Evolutionary conservation across 306 rosid species (phyloP).

Genomic region (Lablab purpureus): DNA sequence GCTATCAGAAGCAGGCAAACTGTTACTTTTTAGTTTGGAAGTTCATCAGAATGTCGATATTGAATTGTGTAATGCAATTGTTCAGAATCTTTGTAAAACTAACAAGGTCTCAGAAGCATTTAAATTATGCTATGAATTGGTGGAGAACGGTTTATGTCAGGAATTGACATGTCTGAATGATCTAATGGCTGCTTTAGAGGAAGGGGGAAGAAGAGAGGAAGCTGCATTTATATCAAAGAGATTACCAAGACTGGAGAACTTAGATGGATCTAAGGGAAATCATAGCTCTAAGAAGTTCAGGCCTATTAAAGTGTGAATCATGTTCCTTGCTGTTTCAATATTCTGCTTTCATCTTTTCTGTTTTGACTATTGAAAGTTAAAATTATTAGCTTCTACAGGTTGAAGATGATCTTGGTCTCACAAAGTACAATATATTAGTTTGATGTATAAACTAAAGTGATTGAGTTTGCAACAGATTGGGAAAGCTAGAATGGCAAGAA

Average conservation of each 20-base stretch:
- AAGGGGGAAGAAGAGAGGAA: slow-evolving; percentile 62
- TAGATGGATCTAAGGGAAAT: slow-evolving; percentile 38
- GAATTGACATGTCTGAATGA: slow-evolving; percentile 62
- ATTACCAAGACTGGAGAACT: slow-evolving; percentile 42
- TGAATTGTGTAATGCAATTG: slow-evolving; percentile 55
- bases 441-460: neutral
- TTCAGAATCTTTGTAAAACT: slow-evolving; percentile 64
- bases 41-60: slow-evolving; percentile 52
- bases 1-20: slow-evolving; percentile 64
- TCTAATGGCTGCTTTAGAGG: slow-evolving; percentile 62
- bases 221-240: slow-evolving; percentile 76
- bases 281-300: slow-evolving; percentile 39
- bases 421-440: slow-evolving; percentile 3
- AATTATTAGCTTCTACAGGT: neutral
- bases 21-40: slow-evolving; percentile 68
- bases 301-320: slow-evolving; percentile 43
- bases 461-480: neutral
- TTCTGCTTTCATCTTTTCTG: slow-evolving; percentile 4
- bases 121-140: slow-evolving; percentile 65
- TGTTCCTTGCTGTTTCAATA: slow-evolving; percentile 13
- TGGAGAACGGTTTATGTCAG: slow-evolving; percentile 68
- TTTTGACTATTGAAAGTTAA: neutral
- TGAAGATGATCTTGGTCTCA: slow-evolving; percentile 3
- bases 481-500: slow-evolving; percentile 26
- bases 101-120: slow-evolving; percentile 78